phyloP scores from a whole-genome alignment of 257 asterid species.

The Linaria vulgaris region DNA sequence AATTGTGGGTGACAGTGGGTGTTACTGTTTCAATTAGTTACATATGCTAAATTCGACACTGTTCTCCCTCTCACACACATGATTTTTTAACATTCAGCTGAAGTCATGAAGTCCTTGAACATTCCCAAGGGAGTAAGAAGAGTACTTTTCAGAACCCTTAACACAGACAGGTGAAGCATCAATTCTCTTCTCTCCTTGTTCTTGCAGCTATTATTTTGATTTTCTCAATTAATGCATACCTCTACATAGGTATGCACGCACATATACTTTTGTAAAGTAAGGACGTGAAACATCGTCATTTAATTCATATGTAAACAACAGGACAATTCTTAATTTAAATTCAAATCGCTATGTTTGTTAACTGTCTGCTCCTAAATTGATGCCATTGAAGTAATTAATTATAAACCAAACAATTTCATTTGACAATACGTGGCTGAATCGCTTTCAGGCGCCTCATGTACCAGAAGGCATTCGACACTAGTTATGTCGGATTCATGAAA shows the following conservation, averaged over 20 bases:
- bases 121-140: conserved; percentile 91
- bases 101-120: conserved; percentile 79
- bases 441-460: conserved; percentile 81
- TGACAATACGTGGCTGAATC: conserved; percentile 11
- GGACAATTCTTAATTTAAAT: not conserved
- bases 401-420: not conserved
- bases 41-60: too few relatives aligned
- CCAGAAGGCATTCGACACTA: conserved; percentile 81
- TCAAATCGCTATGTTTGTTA: conserved; percentile 1
- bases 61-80: conserved; percentile 1
- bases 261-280: too few relatives aligned
- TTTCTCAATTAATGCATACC: conserved; percentile 3
- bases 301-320: not conserved
- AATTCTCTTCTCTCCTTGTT: not conserved
- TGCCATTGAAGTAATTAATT: not conserved
- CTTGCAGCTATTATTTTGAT: not conserved
- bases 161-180: conserved; percentile 78
- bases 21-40: not conserved
- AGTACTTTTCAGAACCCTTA: conserved; percentile 88
- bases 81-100: conserved; percentile 52
- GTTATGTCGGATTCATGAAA: conserved; percentile 89
- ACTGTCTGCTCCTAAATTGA: not conserved
- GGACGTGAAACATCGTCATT: too few relatives aligned
- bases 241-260: not conserved
- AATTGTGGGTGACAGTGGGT: not conserved